Evolutionary conservation across 371 early-diverging fungal species (phyloP).

Genomic region (Batrachochytrium dendrobatidis): DNA sequence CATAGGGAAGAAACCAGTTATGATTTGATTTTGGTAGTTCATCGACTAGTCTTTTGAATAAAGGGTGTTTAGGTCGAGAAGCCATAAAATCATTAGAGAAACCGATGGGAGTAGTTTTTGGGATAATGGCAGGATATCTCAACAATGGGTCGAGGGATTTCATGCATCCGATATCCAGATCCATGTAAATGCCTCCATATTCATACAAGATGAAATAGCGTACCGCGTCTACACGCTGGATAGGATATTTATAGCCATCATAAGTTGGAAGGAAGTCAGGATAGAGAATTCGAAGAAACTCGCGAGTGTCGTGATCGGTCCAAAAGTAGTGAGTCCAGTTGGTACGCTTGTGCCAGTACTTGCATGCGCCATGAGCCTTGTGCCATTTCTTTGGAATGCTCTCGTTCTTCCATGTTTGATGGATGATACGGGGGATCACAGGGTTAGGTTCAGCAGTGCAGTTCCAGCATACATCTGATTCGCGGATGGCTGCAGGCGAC

Average conservation of each 20-base stretch:
- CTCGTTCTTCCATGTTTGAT: slow-evolving; percentile 14
- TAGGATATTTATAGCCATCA: slow-evolving; percentile 14
- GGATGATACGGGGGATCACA: slow-evolving; percentile 12
- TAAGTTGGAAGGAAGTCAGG: slow-evolving; percentile 26
- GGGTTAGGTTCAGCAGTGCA: background rate
- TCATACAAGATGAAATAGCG: slow-evolving; percentile 31
- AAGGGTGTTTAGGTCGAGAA: slow-evolving; percentile 8
- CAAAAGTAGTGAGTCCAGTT: slow-evolving; percentile 24
- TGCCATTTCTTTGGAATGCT: slow-evolving; percentile 6
- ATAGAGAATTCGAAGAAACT: slow-evolving; percentile 22
- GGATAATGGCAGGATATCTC: slow-evolving; percentile 6
- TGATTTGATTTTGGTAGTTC: slow-evolving; percentile 15
- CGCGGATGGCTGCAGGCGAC: background rate
- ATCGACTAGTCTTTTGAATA: slow-evolving; percentile 16
- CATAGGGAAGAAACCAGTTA: slow-evolving; percentile 15
- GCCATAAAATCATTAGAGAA: slow-evolving; percentile 22
- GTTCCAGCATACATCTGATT: background rate
- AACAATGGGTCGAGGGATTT: slow-evolving; percentile 13
- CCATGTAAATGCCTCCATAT: slow-evolving; percentile 40
- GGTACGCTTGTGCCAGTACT: background rate
- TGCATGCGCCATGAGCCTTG: background rate
- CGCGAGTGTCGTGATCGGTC: slow-evolving; percentile 23
- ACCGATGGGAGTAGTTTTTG: slow-evolving; percentile 16
- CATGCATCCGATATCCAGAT: slow-evolving; percentile 27
- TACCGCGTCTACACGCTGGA: slow-evolving; percentile 32